Base-by-base conservation (phyloP, 805 yeast genomes). In the Ogataea naganishii region DNA sequence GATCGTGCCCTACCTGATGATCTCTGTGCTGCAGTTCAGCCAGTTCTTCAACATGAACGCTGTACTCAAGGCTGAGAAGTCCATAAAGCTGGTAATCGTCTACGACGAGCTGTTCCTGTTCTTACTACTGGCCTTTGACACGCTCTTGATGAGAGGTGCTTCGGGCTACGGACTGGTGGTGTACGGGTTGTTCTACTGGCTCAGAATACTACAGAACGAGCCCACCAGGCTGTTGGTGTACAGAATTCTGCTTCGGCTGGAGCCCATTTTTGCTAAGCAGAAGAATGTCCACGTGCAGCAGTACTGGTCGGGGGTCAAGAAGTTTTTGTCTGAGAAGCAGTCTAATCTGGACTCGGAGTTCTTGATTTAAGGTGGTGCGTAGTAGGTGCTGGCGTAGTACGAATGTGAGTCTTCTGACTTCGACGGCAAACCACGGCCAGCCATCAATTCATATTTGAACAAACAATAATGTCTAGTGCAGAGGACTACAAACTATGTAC, bases 121-220 rank as follows among this genome's bases (percentile, higher is more conserved):
- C 11, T 46, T 67, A 14, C 68, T 75, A 27, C 60, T 81, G 35
- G 21, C 67, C 0, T 35, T 75, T 31, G 80, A 83, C 48, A 75
- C 88, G 1, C 28, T 77, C 14, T 49, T 77, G 24, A 58, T 80
- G 47, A 69, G 79, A 54, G 78, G 78, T 26, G 64, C 81, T 9
- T 66, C 85, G 2, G 92, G 92, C 3, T 79, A 63, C 50, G 81
- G 80, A 28, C 60, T 81, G 46, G 66, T 66, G 11, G 47, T 70
- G 25, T 78, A 76, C 49, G 40, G 64, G 31, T 50, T 66, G 34
- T 73, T 81, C 48, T 76, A 73, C 57, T 80, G 89, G 86, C 56
- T 81, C 40, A 69, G 85, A 55, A 51, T 81, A 31, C 69, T 80
- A 38, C 77, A 64, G 46, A 64, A 62, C 49, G 60, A 58, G 35